phyloP scores from a whole-genome alignment of 73 alveolate genomes.

The Uronychia setigera region DNA sequence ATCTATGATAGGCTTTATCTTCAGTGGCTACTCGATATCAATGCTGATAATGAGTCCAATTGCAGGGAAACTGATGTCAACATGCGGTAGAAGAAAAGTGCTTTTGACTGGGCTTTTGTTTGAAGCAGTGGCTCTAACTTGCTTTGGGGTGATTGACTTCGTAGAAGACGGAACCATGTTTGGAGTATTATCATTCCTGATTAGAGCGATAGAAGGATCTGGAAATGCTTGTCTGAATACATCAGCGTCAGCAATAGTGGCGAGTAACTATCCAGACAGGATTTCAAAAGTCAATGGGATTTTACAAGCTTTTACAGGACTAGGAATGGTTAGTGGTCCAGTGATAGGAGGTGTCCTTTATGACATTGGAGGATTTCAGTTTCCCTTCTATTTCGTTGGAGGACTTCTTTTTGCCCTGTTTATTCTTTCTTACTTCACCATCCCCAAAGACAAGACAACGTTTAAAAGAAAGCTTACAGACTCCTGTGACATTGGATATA shows the following conservation, averaged over 20 bases:
- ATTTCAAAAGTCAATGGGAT: conserved; percentile 24
- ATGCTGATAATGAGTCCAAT: conserved; percentile 13
- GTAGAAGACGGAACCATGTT: conserved; percentile 8
- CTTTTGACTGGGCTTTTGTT: conserved; percentile 14
- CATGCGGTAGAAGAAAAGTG: conserved; percentile 23
- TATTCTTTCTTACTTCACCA: background rate
- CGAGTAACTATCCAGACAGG: conserved; percentile 16
- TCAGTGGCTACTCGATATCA: background rate
- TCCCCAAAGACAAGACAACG: background rate
- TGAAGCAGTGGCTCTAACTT: conserved; percentile 19
- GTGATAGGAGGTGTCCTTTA: conserved; percentile 11
- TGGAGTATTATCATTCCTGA: conserved; percentile 15
- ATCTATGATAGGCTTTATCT: background rate
- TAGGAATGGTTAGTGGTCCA: conserved; percentile 26
- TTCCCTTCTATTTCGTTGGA: background rate
- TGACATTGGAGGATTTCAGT: conserved; percentile 5
- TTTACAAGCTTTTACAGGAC: conserved; percentile 15
- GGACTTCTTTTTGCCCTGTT: background rate
- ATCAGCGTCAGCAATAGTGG: conserved; percentile 30
- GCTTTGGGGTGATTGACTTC: conserved; percentile 29
- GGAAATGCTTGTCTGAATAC: conserved; percentile 34
- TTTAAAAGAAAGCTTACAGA: background rate
- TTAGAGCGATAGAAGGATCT: conserved; percentile 36
- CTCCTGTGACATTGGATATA: background rate
- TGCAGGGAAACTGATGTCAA: conserved; percentile 18